phyloP scores from a whole-genome alignment of 768 basidiomycete species.

The Amanita pseudoporphyria region DNA sequence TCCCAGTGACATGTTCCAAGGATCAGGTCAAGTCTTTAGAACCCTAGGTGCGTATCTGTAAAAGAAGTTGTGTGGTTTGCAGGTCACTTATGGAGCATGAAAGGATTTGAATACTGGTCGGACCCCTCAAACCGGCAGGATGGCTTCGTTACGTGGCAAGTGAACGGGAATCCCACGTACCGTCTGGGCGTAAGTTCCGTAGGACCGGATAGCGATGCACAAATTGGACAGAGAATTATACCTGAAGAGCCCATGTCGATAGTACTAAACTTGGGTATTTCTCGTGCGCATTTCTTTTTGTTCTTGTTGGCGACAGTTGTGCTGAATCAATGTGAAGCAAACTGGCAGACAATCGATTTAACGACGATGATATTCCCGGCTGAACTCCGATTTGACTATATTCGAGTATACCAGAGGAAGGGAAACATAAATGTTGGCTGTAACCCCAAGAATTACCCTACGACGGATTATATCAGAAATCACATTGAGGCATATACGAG shows the following conservation, averaged over 20 bases:
- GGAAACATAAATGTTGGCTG: slow-evolving; percentile 55
- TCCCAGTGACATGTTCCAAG: slow-evolving; percentile 48
- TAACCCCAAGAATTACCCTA: slow-evolving; percentile 55
- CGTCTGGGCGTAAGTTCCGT: slow-evolving; percentile 46
- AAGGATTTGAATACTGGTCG: slow-evolving; percentile 73
- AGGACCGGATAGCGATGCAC: slow-evolving; percentile 31
- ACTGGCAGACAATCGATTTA: slow-evolving; percentile 56
- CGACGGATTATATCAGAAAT: slow-evolving; percentile 46
- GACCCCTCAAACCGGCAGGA: slow-evolving; percentile 42
- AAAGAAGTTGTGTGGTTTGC: not conserved
- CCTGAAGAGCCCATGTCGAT: slow-evolving; percentile 54
- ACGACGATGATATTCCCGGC: slow-evolving; percentile 58
- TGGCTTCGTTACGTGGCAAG: slow-evolving; percentile 72
- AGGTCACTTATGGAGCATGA: not conserved
- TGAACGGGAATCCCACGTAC: slow-evolving; percentile 41
- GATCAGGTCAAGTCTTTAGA: slow-evolving; percentile 40
- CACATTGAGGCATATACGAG: slow-evolving; percentile 52
- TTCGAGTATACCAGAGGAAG: slow-evolving; percentile 69
- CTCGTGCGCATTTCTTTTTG: slow-evolving; percentile 22
- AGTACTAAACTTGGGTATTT: slow-evolving; percentile 55
- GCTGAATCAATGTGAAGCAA: slow-evolving; percentile 23
- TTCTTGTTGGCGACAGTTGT: not conserved
- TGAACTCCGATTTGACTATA: slow-evolving; percentile 66
- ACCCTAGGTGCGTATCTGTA: slow-evolving; percentile 30
- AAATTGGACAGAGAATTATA: slow-evolving; percentile 50